Conservation (phyloP, 2,329 filamentous ascomycete genomes). For the Neofusicoccum cordaticola region DNA sequence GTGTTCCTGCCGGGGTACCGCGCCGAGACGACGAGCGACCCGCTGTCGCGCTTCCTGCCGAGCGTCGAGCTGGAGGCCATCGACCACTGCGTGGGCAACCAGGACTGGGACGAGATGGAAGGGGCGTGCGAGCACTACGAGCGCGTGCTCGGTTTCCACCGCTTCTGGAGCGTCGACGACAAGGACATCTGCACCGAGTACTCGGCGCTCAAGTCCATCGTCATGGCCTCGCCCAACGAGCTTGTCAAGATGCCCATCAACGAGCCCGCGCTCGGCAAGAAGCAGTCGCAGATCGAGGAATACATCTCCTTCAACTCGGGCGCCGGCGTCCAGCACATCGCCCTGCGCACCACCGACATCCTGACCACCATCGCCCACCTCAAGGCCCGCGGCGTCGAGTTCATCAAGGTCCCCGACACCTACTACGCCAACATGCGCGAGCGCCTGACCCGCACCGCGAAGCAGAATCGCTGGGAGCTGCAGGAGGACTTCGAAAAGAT, state of each 20-base stretch:
- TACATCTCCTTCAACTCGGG: constrained; percentile 83
- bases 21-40: constrained; percentile 48
- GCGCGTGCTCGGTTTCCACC: constrained; percentile 84
- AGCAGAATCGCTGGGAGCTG: constrained; percentile 59
- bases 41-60: constrained; percentile 55
- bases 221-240: constrained; percentile 83
- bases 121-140: constrained; percentile 72
- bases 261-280: constrained; percentile 86
- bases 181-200: constrained; percentile 89
- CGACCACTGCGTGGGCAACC: constrained; percentile 97
- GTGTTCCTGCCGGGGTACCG: constrained; percentile 82
- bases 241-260: constrained; percentile 98
- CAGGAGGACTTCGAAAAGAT: constrained; percentile 78
- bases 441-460: constrained; percentile 52
- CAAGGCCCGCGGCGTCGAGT: constrained; percentile 84
- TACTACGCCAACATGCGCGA: constrained; percentile 79
- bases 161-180: constrained; percentile 97
- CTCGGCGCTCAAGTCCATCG: constrained; percentile 81
- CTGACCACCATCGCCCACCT: constrained; percentile 72
- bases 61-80: constrained; percentile 68
- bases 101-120: constrained; percentile 89
- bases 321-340: constrained; percentile 89
- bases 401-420: constrained; percentile 82
- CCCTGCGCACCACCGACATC: constrained; percentile 78
- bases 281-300: constrained; percentile 91